phyloP scores from a whole-genome alignment of 169 alveolate species.

The Plasmodium berghei region DNA sequence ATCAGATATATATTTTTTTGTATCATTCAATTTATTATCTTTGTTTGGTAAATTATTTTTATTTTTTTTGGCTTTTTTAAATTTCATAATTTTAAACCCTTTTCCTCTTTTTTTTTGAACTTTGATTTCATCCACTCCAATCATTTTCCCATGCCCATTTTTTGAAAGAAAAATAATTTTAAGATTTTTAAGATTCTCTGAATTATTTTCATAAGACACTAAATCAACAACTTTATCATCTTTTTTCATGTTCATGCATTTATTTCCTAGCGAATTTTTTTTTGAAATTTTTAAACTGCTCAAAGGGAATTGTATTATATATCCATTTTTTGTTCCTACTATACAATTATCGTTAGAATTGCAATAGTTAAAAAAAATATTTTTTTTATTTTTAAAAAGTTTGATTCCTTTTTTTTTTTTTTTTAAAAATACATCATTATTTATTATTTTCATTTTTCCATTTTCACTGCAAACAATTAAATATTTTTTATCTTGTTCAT shows the following conservation, averaged over 20 bases:
- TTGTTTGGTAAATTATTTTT: not conserved
- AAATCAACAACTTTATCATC: constrained; percentile 64
- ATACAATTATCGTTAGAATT: constrained; percentile 66
- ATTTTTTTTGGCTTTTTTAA: constrained; percentile 19
- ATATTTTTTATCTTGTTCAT: constrained; percentile 56
- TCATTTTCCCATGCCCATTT: constrained; percentile 72
- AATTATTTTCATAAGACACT: constrained; percentile 45
- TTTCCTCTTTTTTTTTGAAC: constrained; percentile 69
- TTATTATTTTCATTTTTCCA: constrained; percentile 74
- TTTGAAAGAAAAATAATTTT: constrained; percentile 59
- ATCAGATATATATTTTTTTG: not conserved
- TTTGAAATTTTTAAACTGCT: constrained; percentile 61
- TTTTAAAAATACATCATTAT: constrained; percentile 56
- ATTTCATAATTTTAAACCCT: constrained; percentile 69
- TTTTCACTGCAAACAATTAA: constrained; percentile 73
- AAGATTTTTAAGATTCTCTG: constrained; percentile 15
- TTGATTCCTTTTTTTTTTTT: constrained; percentile 62
- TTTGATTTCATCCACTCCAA: constrained; percentile 46
- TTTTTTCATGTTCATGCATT: constrained; percentile 46
- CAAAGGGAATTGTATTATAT: constrained; percentile 65
- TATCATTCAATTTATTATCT: not conserved
- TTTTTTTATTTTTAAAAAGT: constrained; percentile 71
- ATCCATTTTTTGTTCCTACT: constrained; percentile 74
- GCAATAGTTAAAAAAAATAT: constrained; percentile 61
- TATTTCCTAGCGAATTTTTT: constrained; percentile 67